These are phyloP conservation scores for Staphylotrichum tortipilum DNA, from an alignment of 495 filamentous ascomycete genomes.

Conservation along the genomic window DNA sequence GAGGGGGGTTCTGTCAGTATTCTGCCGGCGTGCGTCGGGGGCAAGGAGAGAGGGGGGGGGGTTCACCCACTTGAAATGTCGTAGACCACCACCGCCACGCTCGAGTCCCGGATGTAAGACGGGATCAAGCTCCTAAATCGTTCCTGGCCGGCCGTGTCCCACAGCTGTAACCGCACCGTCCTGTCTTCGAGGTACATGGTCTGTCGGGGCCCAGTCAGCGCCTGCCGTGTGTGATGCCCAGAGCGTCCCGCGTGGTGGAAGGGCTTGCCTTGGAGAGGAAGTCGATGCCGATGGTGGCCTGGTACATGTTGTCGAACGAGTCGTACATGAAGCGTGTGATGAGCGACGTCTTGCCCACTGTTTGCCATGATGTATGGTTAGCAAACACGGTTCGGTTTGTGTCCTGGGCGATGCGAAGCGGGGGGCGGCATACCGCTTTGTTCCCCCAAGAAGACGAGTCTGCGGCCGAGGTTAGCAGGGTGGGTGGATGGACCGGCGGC, in stretches of 20 bases:
- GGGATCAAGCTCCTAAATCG: slow-evolving; percentile 94
- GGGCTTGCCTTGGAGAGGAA: slow-evolving; percentile 85
- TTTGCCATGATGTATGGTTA: slow-evolving; percentile 12
- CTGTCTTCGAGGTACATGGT: slow-evolving; percentile 99
- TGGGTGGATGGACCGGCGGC: too few species aligned
- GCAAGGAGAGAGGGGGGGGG: background rate
- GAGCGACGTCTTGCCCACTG: slow-evolving; percentile 96
- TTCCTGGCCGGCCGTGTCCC: slow-evolving; percentile 98
- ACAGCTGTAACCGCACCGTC: slow-evolving; percentile 92
- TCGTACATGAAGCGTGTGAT: slow-evolving; percentile 99
- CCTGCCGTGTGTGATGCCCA: background rate
- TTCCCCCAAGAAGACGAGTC: slow-evolving; percentile 93
- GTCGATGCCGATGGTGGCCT: slow-evolving; percentile 98
- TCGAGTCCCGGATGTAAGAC: slow-evolving; percentile 95
- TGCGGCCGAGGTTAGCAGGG: slow-evolving; percentile 29
- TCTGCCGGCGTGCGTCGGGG: too few species aligned
- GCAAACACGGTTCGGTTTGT: slow-evolving; percentile 6
- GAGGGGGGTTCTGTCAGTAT: too few species aligned
- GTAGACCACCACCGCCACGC: slow-evolving; percentile 95
- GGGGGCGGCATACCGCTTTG: slow-evolving; percentile 71
- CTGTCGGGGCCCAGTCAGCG: slow-evolving; percentile 38
- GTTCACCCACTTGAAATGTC: slow-evolving; percentile 74
- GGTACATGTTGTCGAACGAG: slow-evolving; percentile 99
- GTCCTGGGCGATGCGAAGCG: too few species aligned
- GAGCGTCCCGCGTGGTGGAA: slow-evolving; percentile 1